Evolutionary conservation across 2,329 filamentous ascomycete species (phyloP).

Genomic region (Ceratocystis smalleyi): DNA sequence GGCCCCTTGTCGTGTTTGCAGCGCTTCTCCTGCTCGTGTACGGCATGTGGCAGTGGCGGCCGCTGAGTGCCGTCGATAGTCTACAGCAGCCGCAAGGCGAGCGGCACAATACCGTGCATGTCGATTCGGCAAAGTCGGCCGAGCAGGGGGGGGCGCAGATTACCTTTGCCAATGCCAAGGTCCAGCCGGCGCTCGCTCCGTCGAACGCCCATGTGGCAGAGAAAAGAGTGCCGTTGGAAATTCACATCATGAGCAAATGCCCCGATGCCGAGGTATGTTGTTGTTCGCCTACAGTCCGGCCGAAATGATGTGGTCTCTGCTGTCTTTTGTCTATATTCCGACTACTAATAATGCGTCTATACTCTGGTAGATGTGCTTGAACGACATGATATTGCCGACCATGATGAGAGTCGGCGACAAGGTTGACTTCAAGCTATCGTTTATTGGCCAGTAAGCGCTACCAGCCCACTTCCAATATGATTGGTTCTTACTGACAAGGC

Average conservation of each 20-base stretch:
- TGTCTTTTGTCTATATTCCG: too few species aligned
- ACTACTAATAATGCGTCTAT: background rate
- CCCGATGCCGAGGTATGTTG: conserved; percentile 57
- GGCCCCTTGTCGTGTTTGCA: conserved; percentile 3
- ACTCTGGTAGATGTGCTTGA: conserved; percentile 49
- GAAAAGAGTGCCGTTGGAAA: conserved; percentile 59
- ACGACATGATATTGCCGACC: conserved; percentile 62
- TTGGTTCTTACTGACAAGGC: conserved; percentile 1
- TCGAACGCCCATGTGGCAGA: background rate
- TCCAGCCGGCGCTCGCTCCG: background rate
- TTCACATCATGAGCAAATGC: conserved; percentile 95
- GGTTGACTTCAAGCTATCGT: conserved; percentile 81
- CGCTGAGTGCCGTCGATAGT: conserved; percentile 1
- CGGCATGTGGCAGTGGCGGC: conserved; percentile 10
- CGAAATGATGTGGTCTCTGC: too few species aligned
- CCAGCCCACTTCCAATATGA: background rate
- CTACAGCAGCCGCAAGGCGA: background rate
- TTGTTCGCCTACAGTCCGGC: conserved; percentile 14
- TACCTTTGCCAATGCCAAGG: background rate
- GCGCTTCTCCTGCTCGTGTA: background rate
- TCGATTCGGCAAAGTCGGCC: background rate
- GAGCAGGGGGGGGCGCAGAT: background rate
- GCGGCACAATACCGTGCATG: conserved; percentile 8
- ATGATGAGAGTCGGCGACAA: conserved; percentile 73
- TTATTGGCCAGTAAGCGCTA: conserved; percentile 57